phyloP scores from a whole-genome alignment of 139 green algal genomes.

The Chlamydomonas applanata region DNA sequence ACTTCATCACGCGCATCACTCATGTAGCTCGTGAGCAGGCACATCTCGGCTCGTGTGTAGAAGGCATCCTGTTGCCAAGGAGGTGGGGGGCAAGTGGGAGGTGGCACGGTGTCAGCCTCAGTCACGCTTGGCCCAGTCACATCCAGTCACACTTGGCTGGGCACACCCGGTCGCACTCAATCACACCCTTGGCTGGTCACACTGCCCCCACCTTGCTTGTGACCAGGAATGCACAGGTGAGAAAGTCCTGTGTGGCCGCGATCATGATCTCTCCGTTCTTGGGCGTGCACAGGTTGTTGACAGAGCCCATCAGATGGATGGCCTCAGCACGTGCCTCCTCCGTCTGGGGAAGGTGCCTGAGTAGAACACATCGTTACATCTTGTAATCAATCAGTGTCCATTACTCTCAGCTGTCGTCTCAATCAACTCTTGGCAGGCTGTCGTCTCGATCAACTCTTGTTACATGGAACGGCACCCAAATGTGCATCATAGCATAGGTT shows the following conservation, averaged over 20 bases:
- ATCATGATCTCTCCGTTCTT: slow-evolving; percentile 98
- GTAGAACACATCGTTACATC: no score
- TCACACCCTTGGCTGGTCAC: no score
- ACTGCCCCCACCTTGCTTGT: slow-evolving; percentile 69
- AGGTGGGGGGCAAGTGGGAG: no score
- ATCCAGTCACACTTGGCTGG: slow-evolving; percentile 71
- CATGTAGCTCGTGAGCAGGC: slow-evolving; percentile 71
- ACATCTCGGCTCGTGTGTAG: slow-evolving; percentile 69
- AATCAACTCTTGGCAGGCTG: no score
- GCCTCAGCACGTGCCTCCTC: slow-evolving; percentile 95
- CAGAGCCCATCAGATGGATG: slow-evolving; percentile 86
- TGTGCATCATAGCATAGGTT: no score
- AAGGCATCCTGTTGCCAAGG: slow-evolving; percentile 1
- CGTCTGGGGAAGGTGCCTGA: slow-evolving; percentile 59
- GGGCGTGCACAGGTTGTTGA: slow-evolving; percentile 91
- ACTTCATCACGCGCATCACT: slow-evolving; percentile 64
- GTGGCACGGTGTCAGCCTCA: no score
- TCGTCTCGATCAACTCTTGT: no score
- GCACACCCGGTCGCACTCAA: slow-evolving; percentile 69
- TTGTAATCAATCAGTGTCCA: no score
- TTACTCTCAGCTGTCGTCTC: no score
- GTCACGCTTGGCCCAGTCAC: no score
- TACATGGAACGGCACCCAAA: no score
- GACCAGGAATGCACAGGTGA: slow-evolving; percentile 92
- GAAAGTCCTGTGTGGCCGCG: slow-evolving; percentile 94